phyloP scores from a whole-genome alignment of 148 eudicot species.

The Camellia sinensis region DNA sequence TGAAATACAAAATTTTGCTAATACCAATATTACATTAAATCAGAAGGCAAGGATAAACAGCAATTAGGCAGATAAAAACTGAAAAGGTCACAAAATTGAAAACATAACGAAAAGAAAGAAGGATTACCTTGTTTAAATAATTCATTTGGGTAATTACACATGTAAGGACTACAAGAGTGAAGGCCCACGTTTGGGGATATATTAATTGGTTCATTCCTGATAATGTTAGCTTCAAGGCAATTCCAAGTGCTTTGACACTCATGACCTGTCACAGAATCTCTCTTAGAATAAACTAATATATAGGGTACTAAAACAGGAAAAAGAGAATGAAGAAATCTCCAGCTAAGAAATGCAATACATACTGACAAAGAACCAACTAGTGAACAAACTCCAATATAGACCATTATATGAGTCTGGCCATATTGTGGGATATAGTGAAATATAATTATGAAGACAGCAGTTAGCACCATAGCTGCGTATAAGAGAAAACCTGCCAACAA shows the following conservation, averaged over 20 bases:
- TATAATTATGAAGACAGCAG: slow-evolving; percentile 48
- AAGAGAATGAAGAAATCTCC: neutral
- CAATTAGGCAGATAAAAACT: neutral
- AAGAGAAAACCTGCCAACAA: slow-evolving; percentile 52
- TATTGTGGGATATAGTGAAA: slow-evolving; percentile 51
- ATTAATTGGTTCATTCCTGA: slow-evolving; percentile 63
- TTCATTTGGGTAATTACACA: slow-evolving; percentile 68
- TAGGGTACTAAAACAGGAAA: neutral
- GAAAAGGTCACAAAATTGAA: neutral
- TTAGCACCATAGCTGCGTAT: slow-evolving; percentile 49
- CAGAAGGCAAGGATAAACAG: neutral
- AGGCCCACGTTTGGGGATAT: slow-evolving; percentile 70
- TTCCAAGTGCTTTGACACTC: slow-evolving; percentile 75
- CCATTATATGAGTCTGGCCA: slow-evolving; percentile 68
- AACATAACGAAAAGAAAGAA: neutral
- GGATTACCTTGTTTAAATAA: slow-evolving; percentile 63
- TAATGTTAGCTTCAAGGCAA: slow-evolving; percentile 64
- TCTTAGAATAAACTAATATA: slow-evolving; percentile 12
- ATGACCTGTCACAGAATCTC: slow-evolving; percentile 50
- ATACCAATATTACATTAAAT: neutral
- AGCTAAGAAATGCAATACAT: slow-evolving; percentile 14
- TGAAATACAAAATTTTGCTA: neutral
- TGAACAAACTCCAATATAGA: slow-evolving; percentile 71
- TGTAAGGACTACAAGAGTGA: slow-evolving; percentile 42
- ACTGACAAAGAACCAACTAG: slow-evolving; percentile 69